phyloP scores from a whole-genome alignment of 768 basidiomycete species.

The Phaeotremella fagi region DNA sequence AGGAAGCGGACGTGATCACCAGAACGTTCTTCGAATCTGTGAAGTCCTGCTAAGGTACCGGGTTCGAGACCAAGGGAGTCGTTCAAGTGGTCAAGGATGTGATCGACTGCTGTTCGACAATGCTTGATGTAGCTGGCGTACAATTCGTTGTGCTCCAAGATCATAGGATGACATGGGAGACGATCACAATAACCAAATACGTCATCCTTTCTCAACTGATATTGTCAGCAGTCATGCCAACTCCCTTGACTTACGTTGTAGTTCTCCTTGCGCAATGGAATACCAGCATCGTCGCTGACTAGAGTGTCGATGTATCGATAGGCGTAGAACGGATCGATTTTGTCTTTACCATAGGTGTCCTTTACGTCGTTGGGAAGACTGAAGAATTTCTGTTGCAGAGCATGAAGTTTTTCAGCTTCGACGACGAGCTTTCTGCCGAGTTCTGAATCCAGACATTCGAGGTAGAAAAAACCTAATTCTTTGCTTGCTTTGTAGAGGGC shows the following conservation, averaged over 20 bases:
- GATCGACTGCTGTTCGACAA: conserved; percentile 17
- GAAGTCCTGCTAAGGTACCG: conserved; percentile 17
- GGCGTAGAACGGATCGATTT: conserved; percentile 25
- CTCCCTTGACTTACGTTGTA: conserved; percentile 25
- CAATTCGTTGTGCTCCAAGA: conserved; percentile 11
- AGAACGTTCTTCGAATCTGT: conserved; percentile 13
- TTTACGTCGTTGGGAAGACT: conserved; percentile 2
- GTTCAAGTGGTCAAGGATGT: conserved; percentile 14
- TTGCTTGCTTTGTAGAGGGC: conserved; percentile 7
- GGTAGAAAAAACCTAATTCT: conserved; percentile 6
- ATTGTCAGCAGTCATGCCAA: not conserved
- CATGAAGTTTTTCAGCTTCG: conserved; percentile 1
- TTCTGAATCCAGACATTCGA: not conserved
- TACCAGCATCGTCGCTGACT: conserved; percentile 8
- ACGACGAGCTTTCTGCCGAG: not conserved
- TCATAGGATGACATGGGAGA: conserved; percentile 14
- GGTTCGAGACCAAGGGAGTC: conserved; percentile 9
- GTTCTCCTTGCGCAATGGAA: conserved; percentile 11
- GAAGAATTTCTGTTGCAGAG: conserved; percentile 4
- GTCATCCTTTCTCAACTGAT: conserved; percentile 25
- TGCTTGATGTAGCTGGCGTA: conserved; percentile 14
- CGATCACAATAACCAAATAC: conserved; percentile 19
- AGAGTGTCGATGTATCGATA: conserved; percentile 12
- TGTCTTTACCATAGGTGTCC: conserved; percentile 5
- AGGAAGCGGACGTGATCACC: conserved; percentile 24